Conservation (phyloP, 768 basidiomycete genomes). For the Boletales sp. region DNA sequence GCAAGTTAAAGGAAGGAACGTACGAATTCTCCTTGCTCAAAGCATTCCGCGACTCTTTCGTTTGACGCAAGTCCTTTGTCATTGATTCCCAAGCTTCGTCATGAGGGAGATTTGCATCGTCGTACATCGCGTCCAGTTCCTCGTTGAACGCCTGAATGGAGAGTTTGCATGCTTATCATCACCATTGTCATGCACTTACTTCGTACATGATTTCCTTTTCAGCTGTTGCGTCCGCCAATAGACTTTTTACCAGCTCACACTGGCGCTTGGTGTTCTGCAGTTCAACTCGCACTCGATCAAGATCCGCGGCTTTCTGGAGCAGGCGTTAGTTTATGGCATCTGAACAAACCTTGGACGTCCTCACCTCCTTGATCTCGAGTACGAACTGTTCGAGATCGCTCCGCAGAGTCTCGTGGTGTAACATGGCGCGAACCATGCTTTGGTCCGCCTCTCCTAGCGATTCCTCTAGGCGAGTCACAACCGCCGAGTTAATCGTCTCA, state of each 20-base stretch:
- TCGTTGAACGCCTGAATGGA: conserved; percentile 81
- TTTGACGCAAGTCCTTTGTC: conserved; percentile 63
- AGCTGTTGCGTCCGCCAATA: conserved; percentile 70
- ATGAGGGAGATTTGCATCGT: conserved; percentile 76
- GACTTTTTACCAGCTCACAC: conserved; percentile 73
- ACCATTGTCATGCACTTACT: conserved; percentile 41
- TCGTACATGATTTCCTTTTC: conserved; percentile 95
- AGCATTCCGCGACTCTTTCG: conserved; percentile 75
- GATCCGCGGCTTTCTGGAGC: conserved; percentile 55
- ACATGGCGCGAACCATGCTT: conserved; percentile 47
- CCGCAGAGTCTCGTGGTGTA: conserved; percentile 55
- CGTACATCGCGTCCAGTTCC: conserved; percentile 88
- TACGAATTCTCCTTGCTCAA: conserved; percentile 78
- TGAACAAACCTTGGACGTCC: conserved; percentile 7
- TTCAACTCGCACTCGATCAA: conserved; percentile 60
- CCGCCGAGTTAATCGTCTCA: conserved; percentile 11
- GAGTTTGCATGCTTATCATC: neutral
- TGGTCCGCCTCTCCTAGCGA: conserved; percentile 57
- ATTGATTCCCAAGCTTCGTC: conserved; percentile 83
- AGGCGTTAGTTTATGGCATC: neutral
- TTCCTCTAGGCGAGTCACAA: conserved; percentile 40
- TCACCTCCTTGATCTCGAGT: conserved; percentile 57
- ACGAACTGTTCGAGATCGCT: conserved; percentile 47
- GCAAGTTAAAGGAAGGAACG: conserved; percentile 26
- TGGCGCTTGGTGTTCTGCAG: conserved; percentile 69